phyloP scores from a whole-genome alignment of 768 basidiomycete genomes.

The Gloeophyllum trabeum region DNA sequence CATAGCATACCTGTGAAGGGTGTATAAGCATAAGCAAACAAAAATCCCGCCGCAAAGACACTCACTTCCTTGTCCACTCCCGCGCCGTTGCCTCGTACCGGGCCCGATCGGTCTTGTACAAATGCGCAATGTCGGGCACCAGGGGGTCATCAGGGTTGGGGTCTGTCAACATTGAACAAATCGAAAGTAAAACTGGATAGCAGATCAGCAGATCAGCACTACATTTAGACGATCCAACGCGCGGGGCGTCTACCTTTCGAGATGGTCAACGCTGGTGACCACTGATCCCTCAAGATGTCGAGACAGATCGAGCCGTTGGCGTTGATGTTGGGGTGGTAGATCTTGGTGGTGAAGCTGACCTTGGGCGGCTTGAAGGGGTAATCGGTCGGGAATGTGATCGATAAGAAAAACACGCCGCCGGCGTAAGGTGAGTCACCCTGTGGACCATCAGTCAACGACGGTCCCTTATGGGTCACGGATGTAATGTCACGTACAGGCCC shows the following conservation, averaged over 20 bases:
- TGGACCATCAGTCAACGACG: constrained; percentile 11
- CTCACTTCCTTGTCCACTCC: constrained; percentile 99
- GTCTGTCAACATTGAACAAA: constrained; percentile 99
- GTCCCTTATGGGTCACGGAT: constrained; percentile 8
- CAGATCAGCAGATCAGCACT: background rate
- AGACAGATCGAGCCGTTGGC: constrained; percentile 98
- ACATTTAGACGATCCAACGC: background rate
- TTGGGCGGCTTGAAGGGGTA: constrained; percentile 99
- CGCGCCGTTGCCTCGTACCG: constrained; percentile 96
- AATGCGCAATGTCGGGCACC: constrained; percentile 95
- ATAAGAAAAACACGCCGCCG: constrained; percentile 98
- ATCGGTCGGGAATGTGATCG: constrained; percentile 89
- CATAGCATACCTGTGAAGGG: too few species aligned
- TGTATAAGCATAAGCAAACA: too few species aligned
- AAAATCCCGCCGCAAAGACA: too few species aligned
- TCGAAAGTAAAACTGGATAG: constrained; percentile 77
- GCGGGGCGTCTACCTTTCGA: constrained; percentile 69
- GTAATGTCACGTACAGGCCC: constrained; percentile 64
- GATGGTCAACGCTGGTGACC: constrained; percentile 97
- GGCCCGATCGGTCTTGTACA: constrained; percentile 98
- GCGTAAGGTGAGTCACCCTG: constrained; percentile 97
- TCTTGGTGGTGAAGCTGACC: constrained; percentile 99
- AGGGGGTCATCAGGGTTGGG: constrained; percentile 99
- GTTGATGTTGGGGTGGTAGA: constrained; percentile 99
- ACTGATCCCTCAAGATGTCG: constrained; percentile 97